Evolutionary conservation across 495 filamentous ascomycete genomes (phyloP), one percentile per base, ranked within the genome.

Genomic region (Haplographium delicatum): DNA sequence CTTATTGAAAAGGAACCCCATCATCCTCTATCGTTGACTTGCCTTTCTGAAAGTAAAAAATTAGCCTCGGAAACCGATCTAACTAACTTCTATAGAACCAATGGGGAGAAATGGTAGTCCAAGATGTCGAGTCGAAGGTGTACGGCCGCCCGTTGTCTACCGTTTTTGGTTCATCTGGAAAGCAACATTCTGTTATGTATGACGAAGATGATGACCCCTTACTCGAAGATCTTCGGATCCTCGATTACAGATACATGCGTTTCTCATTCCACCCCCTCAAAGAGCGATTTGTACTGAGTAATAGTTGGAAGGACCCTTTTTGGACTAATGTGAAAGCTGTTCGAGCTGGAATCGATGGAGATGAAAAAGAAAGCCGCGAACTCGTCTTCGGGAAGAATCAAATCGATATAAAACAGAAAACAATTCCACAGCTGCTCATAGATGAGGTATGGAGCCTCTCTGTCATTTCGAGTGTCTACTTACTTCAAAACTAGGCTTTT

Each of bases 161-260:
- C 0, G 83, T 99, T 4, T 97, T 97, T 62, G 85, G 88, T 0
- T 62, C 77, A 18, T 69, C 80, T 13, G 72, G 72, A 24, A 80
- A 82, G 63, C 72, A 76, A 51, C 74, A 74, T 49, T 23, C 38
- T 18, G 49, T 71, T 34, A 43, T 53, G 15, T 71, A 78, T 31
- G 79, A 83, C 50, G 88, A 94, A 51, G 90, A 97, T 57, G 81
- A 82, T 37, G 94, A 99, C 55, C 89, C 89, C 3, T 74, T 88
- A 24, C 68, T 97, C 44, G 67, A 70, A 11, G 65, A 80, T 39
- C 76, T 97, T 8, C 81, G 81, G 9, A 81, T 79, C 39, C 67
- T 99, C 28, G 86, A 96, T 57, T 97, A 97, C 62, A 85, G 91
- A 56, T 96, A 97, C 62, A 84, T 97, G 35, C 81, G 88, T 39